Percentiles rank a stretch among this genome's conserved stretches.
Conservation (phyloP, 2,329 filamentous ascomycete genomes). For the Dactylellina leptospora region DNA sequence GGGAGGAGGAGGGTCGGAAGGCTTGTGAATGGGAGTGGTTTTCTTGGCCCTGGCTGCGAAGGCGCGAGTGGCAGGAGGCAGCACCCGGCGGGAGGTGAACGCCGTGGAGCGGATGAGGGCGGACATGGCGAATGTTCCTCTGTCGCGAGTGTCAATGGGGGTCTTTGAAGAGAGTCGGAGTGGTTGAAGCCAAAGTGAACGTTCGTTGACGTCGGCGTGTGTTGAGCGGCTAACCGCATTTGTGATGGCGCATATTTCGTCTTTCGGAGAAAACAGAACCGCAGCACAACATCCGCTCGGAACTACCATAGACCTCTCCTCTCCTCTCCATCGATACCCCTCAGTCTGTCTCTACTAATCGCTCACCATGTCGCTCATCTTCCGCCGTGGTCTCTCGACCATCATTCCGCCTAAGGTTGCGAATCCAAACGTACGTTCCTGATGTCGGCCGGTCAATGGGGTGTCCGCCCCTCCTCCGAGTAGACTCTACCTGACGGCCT, state of each 20-base stretch:
- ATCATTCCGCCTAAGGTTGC: slow-evolving; percentile 98
- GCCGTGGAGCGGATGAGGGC: slow-evolving; percentile 34
- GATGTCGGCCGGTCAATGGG: slow-evolving; percentile 58
- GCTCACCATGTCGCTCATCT: slow-evolving; percentile 88
- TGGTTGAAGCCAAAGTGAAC: background rate
- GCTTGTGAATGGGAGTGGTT: slow-evolving; percentile 24
- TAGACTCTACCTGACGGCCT: background rate
- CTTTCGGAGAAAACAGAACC: slow-evolving; percentile 42
- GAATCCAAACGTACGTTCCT: slow-evolving; percentile 80
- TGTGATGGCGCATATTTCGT: slow-evolving; percentile 22
- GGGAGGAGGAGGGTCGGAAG: slow-evolving; percentile 35
- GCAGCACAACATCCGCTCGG: slow-evolving; percentile 25
- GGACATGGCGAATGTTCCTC: slow-evolving; percentile 29
- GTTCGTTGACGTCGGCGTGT: slow-evolving; percentile 35
- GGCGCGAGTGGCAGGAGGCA: slow-evolving; percentile 29
- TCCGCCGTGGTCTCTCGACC: slow-evolving; percentile 91
- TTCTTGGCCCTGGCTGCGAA: slow-evolving; percentile 18
- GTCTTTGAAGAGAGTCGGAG: background rate
- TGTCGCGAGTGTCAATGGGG: background rate
- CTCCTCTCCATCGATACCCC: slow-evolving; percentile 1
- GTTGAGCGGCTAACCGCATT: slow-evolving; percentile 43
- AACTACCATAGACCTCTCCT: slow-evolving; percentile 3
- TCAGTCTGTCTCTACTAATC: slow-evolving; percentile 9
- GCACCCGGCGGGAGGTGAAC: slow-evolving; percentile 32
- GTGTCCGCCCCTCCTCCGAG: slow-evolving; percentile 29